Conservation (phyloP, 768 basidiomycete species). For the Kwoniella botswanensis region DNA sequence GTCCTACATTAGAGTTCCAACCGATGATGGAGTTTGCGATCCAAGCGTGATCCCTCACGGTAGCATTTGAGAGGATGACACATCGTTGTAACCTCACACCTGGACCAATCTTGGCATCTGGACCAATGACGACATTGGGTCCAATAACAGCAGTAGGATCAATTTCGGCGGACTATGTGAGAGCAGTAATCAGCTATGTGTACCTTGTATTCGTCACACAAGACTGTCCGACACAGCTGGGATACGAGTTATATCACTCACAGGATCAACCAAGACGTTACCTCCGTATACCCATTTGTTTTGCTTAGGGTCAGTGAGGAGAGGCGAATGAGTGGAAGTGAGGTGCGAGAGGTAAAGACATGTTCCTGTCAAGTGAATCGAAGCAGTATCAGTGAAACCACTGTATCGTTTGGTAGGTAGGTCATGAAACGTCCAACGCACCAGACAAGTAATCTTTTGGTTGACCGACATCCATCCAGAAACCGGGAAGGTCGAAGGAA, state of each 20-base stretch:
- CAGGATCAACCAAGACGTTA: conserved; percentile 62
- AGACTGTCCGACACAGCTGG: too few relatives aligned
- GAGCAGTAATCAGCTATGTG: neutral
- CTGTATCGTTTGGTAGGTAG: too few relatives aligned
- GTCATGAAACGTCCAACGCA: conserved; percentile 16
- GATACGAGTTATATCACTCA: conserved; percentile 28
- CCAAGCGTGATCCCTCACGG: conserved; percentile 62
- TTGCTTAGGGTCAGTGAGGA: conserved; percentile 59
- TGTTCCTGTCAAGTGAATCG: conserved; percentile 50
- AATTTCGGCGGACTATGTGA: conserved; percentile 53
- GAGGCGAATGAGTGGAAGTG: conserved; percentile 57
- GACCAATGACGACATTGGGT: conserved; percentile 62
- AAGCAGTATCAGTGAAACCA: too few relatives aligned
- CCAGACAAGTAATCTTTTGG: conserved; percentile 60
- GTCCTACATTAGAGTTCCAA: conserved; percentile 59
- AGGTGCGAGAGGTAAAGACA: conserved; percentile 62
- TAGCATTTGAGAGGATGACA: conserved; percentile 61
- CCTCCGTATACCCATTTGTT: conserved; percentile 61
- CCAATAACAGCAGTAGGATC: conserved; percentile 60
- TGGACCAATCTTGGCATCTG: conserved; percentile 60
- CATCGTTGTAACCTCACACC: conserved; percentile 62
- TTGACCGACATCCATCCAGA: conserved; percentile 64
- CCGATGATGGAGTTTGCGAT: conserved; percentile 62
- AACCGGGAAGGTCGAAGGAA: conserved; percentile 62
- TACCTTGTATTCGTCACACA: too few relatives aligned